Conservation (phyloP, 75 land plant genomes). For the Sequoiadendron giganteum region DNA sequence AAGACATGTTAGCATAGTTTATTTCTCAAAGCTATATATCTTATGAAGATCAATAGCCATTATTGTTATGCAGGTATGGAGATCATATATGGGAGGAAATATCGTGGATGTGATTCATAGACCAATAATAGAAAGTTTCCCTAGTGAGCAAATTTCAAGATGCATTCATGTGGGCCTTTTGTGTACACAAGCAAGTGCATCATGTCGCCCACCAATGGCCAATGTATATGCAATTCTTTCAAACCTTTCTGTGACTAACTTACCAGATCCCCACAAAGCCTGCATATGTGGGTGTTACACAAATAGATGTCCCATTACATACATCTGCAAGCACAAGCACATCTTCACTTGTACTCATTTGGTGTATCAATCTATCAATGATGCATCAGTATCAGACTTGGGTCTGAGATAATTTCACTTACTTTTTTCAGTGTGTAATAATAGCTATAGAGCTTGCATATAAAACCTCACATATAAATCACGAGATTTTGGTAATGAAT, state of each 20-base stretch:
- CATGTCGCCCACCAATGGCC: constrained; percentile 23
- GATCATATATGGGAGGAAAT: background rate
- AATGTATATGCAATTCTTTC: constrained; percentile 17
- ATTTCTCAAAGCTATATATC: background rate
- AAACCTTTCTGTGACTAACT: background rate
- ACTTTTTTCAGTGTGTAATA: no score
- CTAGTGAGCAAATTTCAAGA: background rate
- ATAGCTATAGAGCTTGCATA: no score
- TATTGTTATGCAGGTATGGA: background rate
- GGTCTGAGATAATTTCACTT: no score
- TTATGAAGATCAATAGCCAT: background rate
- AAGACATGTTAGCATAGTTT: background rate
- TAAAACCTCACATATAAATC: no score
- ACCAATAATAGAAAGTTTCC: background rate
- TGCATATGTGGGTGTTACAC: background rate
- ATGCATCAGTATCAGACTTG: no score
- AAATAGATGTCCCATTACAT: background rate
- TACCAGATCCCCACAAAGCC: background rate
- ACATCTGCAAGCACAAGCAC: background rate
- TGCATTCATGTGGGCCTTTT: constrained; percentile 24
- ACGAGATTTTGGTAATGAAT: no score
- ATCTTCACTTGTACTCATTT: no score
- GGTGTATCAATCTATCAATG: no score
- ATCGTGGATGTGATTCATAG: background rate
- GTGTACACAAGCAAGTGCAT: constrained; percentile 18